phyloP scores from a whole-genome alignment of 768 basidiomycete genomes.

The Cubamyces sp. region DNA sequence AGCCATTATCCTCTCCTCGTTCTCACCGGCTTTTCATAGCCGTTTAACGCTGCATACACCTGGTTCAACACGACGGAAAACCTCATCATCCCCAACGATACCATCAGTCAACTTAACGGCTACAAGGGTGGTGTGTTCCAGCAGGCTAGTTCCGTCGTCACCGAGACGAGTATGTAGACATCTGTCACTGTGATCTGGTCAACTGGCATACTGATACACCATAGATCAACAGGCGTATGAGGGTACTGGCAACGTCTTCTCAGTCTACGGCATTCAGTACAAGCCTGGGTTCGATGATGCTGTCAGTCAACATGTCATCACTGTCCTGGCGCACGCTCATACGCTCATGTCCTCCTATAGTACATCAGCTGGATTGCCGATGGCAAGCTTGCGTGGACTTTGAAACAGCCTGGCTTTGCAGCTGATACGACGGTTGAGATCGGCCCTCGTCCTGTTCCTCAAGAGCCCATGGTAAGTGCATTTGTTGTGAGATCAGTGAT shows the following conservation, averaged over 20 bases:
- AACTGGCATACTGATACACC: not conserved
- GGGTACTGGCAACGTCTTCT: constrained; percentile 54
- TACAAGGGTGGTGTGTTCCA: constrained; percentile 83
- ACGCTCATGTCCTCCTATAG: constrained; percentile 33
- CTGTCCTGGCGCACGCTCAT: not conserved
- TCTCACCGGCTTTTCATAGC: constrained; percentile 43
- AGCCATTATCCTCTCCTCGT: not conserved
- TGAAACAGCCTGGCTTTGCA: constrained; percentile 64
- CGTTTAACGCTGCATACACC: constrained; percentile 73
- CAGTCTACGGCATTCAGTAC: constrained; percentile 84
- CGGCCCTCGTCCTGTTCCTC: constrained; percentile 69
- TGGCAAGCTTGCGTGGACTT: constrained; percentile 67
- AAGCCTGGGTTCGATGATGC: constrained; percentile 64
- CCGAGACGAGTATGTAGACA: constrained; percentile 40
- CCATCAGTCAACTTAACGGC: constrained; percentile 56
- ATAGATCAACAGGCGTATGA: constrained; percentile 76
- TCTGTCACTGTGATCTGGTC: not conserved
- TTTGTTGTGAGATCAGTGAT: not conserved
- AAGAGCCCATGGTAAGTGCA: constrained; percentile 79
- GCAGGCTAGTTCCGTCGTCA: constrained; percentile 58
- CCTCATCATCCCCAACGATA: constrained; percentile 57
- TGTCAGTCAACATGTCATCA: constrained; percentile 59
- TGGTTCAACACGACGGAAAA: constrained; percentile 73
- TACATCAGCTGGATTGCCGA: constrained; percentile 85
- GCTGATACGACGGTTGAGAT: constrained; percentile 63